Evolutionary conservation across 2,329 filamentous ascomycete species (phyloP).

Genomic region (Cladosporium austrohemisphaericum): DNA sequence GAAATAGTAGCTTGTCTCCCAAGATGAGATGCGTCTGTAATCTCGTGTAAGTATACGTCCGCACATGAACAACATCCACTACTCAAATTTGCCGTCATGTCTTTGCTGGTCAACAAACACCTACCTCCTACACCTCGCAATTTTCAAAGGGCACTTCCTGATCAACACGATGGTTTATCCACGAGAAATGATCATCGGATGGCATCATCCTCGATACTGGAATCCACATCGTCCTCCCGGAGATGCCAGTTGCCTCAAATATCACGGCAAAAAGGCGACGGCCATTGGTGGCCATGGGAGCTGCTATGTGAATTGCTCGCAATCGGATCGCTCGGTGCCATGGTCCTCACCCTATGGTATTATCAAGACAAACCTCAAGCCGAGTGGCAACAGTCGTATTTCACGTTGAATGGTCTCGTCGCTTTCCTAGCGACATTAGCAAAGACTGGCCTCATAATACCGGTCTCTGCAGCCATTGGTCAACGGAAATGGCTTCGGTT

Average conservation of each 20-base stretch:
- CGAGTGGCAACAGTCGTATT: slow-evolving; percentile 5
- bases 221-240: not conserved
- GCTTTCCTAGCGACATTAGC: slow-evolving; percentile 15
- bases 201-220: not conserved
- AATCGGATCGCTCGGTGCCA: slow-evolving; percentile 2
- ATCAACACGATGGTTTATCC: not conserved
- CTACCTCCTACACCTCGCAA: not conserved
- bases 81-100: no score
- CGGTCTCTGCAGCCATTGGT: slow-evolving; percentile 16
- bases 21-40: no score
- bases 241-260: not conserved
- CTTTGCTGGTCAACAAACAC: not conserved
- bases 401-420: slow-evolving; percentile 16
- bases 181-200: not conserved
- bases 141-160: not conserved
- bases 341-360: not conserved
- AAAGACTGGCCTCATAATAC: slow-evolving; percentile 13
- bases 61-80: no score
- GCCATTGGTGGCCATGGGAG: slow-evolving; percentile 7
- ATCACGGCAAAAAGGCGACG: not conserved
- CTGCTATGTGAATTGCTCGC: slow-evolving; percentile 11
- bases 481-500: slow-evolving; percentile 18
- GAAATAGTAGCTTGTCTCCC: not conserved
- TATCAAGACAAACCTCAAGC: slow-evolving; percentile 4
- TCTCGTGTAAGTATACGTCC: no score